These are phyloP conservation scores for Lachnellula arida DNA, from an alignment of 2,329 filamentous ascomycete genomes.

Conservation along the genomic window DNA sequence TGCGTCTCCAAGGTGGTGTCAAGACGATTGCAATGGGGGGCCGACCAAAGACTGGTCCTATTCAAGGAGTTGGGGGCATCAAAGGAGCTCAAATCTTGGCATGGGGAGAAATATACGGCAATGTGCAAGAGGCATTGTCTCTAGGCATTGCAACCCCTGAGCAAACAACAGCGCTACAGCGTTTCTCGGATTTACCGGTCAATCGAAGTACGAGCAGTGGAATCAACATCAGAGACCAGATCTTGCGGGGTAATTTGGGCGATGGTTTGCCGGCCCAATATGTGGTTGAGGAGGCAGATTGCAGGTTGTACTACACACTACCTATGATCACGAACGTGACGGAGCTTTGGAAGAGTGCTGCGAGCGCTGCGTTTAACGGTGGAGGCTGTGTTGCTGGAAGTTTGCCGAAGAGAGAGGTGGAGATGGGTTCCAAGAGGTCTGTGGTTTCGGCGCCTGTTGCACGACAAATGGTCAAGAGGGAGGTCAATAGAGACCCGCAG, in stretches of 20 bases:
- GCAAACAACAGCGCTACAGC: conserved; percentile 17
- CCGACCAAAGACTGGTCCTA: conserved; percentile 47
- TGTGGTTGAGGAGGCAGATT: conserved; percentile 55
- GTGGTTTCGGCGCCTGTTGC: neutral
- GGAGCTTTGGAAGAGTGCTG: conserved; percentile 47
- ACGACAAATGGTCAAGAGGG: neutral
- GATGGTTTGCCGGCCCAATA: conserved; percentile 51
- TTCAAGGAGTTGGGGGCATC: conserved; percentile 62
- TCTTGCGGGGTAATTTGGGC: conserved; percentile 28
- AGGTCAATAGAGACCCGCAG: neutral
- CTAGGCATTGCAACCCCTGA: conserved; percentile 3
- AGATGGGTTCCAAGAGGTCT: neutral
- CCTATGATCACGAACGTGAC: conserved; percentile 47
- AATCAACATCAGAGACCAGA: conserved; percentile 40
- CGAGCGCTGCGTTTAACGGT: conserved; percentile 37
- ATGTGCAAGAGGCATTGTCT: conserved; percentile 12
- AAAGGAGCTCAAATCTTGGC: conserved; percentile 46
- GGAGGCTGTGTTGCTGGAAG: conserved; percentile 31
- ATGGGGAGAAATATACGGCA: conserved; percentile 17
- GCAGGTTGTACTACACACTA: conserved; percentile 54
- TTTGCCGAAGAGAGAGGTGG: conserved; percentile 15
- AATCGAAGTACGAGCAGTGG: conserved; percentile 28
- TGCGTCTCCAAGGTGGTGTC: conserved; percentile 48
- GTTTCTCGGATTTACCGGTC: conserved; percentile 17
- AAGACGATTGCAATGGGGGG: conserved; percentile 57